phyloP scores from a whole-genome alignment of 1,284 basidiomycete genomes.

The Sparassis latifolia region DNA sequence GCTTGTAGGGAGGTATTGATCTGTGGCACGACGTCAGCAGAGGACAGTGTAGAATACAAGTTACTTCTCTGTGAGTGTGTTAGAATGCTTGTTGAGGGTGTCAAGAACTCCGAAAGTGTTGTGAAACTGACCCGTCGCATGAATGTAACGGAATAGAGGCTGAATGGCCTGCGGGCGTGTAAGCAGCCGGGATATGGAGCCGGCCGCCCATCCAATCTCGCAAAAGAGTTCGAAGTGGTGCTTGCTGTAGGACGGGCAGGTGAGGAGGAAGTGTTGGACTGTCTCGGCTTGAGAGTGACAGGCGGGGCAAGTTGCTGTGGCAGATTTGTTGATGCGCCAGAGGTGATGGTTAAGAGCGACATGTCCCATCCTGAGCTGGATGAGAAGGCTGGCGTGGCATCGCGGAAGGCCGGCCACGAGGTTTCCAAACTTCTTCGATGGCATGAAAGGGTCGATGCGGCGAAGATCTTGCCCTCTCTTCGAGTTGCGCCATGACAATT shows the following conservation, averaged over 20 bases:
- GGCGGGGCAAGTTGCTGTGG: conserved; percentile 16
- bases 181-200: neutral
- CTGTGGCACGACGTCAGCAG: no score
- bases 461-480: neutral
- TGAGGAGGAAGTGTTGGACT: no score
- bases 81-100: no score
- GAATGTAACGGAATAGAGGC: no score
- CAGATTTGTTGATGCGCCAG: conserved; percentile 10
- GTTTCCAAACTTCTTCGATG: conserved; percentile 2
- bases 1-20: no score
- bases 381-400: conserved; percentile 13
- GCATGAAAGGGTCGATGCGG: conserved; percentile 7
- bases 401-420: conserved; percentile 2
- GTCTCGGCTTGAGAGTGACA: conserved; percentile 17
- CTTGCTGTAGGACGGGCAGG: no score
- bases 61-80: no score
- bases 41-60: no score
- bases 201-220: conserved; percentile 3
- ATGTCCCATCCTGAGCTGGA: no score
- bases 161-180: no score
- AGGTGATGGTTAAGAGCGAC: conserved; percentile 21
- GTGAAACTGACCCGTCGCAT: conserved; percentile 3
- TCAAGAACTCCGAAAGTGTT: no score
- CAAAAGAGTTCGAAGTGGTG: no score
- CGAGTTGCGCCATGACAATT: conserved; percentile 5